These are phyloP conservation scores for Coffea canephora DNA, from an alignment of 257 asterid species.

Conservation along the genomic window DNA sequence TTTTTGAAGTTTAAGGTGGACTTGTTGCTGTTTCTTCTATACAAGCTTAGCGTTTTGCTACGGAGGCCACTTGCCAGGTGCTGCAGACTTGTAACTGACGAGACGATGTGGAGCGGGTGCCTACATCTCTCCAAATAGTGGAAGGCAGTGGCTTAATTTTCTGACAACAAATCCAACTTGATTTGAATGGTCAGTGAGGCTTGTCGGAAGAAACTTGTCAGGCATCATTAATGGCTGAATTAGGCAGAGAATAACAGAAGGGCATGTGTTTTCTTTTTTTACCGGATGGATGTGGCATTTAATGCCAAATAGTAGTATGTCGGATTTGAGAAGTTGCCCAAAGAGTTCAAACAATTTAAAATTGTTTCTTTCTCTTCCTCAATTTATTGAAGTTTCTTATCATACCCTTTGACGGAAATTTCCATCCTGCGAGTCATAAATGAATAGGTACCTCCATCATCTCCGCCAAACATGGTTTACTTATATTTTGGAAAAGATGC, in stretches of 20 bases:
- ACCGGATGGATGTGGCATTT: neutral
- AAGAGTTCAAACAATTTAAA: too few species aligned
- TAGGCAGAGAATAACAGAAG: neutral
- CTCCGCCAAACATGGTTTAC: too few species aligned
- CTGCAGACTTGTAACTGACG: neutral
- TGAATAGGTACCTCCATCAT: too few species aligned
- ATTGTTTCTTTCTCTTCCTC: too few species aligned
- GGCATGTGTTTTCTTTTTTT: neutral
- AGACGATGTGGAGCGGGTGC: neutral
- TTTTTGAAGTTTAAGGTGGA: too few species aligned
- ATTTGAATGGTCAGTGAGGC: constrained; percentile 1
- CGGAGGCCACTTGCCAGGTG: neutral
- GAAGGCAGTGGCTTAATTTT: neutral
- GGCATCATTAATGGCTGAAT: constrained; percentile 6
- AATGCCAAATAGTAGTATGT: constrained; percentile 8
- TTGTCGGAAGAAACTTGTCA: neutral
- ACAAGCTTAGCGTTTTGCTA: neutral
- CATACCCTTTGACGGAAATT: neutral
- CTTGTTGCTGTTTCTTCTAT: neutral
- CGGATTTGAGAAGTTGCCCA: constrained; percentile 4
- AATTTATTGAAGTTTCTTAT: neutral
- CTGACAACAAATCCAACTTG: constrained; percentile 4
- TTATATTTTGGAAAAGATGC: too few species aligned
- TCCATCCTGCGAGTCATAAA: too few species aligned
- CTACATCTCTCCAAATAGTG: neutral